A percentile compares a stretch with the other conserved stretches of the same genome.
Conservation (phyloP, 352 stramenopile species). For the Globisporangium nodosum region DNA sequence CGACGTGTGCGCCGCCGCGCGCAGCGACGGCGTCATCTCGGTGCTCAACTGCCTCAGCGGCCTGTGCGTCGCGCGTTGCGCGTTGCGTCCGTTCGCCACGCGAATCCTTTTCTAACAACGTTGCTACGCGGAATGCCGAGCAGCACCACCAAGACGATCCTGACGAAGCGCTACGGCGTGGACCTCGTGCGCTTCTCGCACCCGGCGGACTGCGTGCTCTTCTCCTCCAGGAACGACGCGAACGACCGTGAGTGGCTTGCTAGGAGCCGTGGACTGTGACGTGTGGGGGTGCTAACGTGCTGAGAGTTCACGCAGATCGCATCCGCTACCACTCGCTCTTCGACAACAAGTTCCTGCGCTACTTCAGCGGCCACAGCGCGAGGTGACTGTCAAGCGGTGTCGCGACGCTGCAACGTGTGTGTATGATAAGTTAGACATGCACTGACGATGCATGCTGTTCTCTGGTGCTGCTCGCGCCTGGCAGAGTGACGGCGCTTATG, state of each 20-base stretch:
- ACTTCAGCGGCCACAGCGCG: conserved; percentile 74
- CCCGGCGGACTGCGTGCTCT: conserved; percentile 82
- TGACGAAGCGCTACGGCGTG: conserved; percentile 80
- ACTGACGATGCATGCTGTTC: not conserved
- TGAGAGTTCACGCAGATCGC: conserved; percentile 30
- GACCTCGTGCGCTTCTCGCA: conserved; percentile 78
- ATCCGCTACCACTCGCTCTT: conserved; percentile 88
- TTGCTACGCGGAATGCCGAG: not conserved
- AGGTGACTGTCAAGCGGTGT: conserved; percentile 23
- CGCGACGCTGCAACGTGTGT: not conserved
- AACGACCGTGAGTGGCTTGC: conserved; percentile 51
- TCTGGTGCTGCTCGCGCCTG: no score
- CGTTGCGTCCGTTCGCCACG: not conserved
- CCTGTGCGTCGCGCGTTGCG: conserved; percentile 36
- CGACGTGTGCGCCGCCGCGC: conserved; percentile 68
- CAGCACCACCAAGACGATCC: conserved; percentile 81
- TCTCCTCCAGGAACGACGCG: conserved; percentile 65
- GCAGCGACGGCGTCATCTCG: conserved; percentile 72
- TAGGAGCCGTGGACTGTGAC: no score
- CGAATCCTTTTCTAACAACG: not conserved
- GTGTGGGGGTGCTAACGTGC: no score
- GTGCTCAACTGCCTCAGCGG: conserved; percentile 81
- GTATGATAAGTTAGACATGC: not conserved
- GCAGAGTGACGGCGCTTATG: conserved; percentile 76
- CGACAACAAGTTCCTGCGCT: conserved; percentile 88